Evolutionary conservation across 495 filamentous ascomycete genomes (phyloP), one percentile per base, ranked within the genome.

Genomic region (Aspergillus biplanus): DNA sequence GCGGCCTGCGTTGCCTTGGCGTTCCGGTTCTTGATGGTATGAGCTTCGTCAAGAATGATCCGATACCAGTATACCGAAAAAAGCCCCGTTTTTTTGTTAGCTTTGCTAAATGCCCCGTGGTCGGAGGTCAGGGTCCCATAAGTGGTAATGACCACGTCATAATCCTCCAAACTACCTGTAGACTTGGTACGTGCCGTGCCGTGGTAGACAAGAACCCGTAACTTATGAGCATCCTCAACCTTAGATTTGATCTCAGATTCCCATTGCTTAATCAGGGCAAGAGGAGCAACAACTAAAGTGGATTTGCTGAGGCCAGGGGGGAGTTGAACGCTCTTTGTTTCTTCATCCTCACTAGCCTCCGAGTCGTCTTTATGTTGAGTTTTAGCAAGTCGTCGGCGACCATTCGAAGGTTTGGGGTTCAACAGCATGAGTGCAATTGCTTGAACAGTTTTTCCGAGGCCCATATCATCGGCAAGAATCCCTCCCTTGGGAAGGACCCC

Each of bases 221-320:
- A 80, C 64, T 70, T 82, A 66, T 95, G 90, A 6, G 82, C 80
- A 37, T 80, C 71, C 39, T 83, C 77, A 13, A 97, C 87, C 71
- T 91, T 93, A 47, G 88, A 87, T 48, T 86, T 87, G 70, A 99
- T 90, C 73, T 99, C 95, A 2, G 87, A 80, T 73, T 99, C 95
- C 95, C 95, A 99, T 77, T 99, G 95, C 65, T 94, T 92, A 78
- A 99, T 97, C 32, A 99, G 83, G 18, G 94, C 93, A 33, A 99
- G 76, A 15, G 95, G 95, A n/a, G 94, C 95, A 58, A 99, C 89
- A 46, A 99, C 92, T 9, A 99, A 80, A 0, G 95, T 99, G 9
- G 86, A 86, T 67, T 89, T 92, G 68, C 87, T 89, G 46, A 94
- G 73, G 3, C 82, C 79, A 4, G 84, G 75, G 16, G 85, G 78